A percentile compares a stretch with the other conserved stretches of the same genome.
Conservation (phyloP, 352 stramenopile genomes). For the Globisporangium splendens region DNA sequence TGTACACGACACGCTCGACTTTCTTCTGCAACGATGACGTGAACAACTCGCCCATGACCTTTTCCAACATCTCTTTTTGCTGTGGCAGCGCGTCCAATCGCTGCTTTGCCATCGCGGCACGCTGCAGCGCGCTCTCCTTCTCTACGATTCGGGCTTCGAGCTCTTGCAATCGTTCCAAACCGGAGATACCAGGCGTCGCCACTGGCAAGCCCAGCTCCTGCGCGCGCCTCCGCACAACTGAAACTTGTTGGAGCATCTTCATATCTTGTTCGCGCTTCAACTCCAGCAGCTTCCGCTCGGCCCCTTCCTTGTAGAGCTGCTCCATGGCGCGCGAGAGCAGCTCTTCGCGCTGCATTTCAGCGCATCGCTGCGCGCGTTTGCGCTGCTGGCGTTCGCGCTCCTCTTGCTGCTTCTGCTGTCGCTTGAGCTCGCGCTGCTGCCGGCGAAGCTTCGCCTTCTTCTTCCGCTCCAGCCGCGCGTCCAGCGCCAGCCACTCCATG, state of each 20-base stretch:
- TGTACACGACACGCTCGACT: conserved; percentile 38
- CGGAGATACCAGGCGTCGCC: conserved; percentile 28
- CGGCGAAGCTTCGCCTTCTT: conserved; percentile 33
- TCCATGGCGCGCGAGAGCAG: conserved; percentile 41
- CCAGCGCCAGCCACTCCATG: conserved; percentile 50
- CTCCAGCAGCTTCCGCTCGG: conserved; percentile 19
- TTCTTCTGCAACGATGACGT: conserved; percentile 31
- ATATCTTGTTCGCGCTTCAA: conserved; percentile 36
- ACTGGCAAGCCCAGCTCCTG: conserved; percentile 28
- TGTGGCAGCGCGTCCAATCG: conserved; percentile 42
- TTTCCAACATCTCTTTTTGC: conserved; percentile 25
- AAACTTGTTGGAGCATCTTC: conserved; percentile 25
- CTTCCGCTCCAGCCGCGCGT: conserved; percentile 48
- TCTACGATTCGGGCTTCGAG: conserved; percentile 31
- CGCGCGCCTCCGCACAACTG: conserved; percentile 20
- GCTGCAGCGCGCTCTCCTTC: conserved; percentile 27
- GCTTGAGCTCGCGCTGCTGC: conserved; percentile 46
- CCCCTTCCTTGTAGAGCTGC: conserved; percentile 21
- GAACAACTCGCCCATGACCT: conserved; percentile 32
- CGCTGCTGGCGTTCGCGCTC: conserved; percentile 26
- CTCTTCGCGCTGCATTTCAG: conserved; percentile 55
- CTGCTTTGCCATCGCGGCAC: conserved; percentile 21
- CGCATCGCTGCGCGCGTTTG: conserved; percentile 27
- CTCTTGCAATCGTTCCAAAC: conserved; percentile 24
- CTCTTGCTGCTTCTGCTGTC: conserved; percentile 24